Percentiles rank a stretch among this genome's conserved stretches.
Conservation (phyloP, 805 yeast species). For the Grigorovia yakushimaensis region DNA sequence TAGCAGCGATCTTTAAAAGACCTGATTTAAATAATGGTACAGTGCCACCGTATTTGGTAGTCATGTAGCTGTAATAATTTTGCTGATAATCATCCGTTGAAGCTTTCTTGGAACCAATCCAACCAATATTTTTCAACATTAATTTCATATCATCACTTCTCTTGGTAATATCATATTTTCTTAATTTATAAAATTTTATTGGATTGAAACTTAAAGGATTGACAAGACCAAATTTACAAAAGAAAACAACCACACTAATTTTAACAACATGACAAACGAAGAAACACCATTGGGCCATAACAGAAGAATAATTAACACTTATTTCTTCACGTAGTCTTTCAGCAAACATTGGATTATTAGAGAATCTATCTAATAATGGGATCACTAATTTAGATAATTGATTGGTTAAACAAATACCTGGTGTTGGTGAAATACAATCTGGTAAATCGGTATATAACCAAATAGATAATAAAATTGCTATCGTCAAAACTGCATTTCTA, state of each 20-base stretch:
- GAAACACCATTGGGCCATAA: constrained; percentile 52
- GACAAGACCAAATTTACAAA: constrained; percentile 59
- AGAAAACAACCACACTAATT: constrained; percentile 41
- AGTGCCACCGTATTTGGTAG: constrained; percentile 63
- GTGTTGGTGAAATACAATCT: constrained; percentile 81
- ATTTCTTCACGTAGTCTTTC: constrained; percentile 41
- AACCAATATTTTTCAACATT: constrained; percentile 59
- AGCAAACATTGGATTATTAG: constrained; percentile 38
- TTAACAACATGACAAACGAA: constrained; percentile 67
- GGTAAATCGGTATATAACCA: constrained; percentile 97
- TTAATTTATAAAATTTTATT: constrained; percentile 22
- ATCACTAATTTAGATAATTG: constrained; percentile 35
- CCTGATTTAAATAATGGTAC: constrained; percentile 71
- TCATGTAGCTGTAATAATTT: constrained; percentile 51
- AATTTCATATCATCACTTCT: constrained; percentile 27
- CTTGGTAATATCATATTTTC: constrained; percentile 20
- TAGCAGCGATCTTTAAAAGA: constrained; percentile 45
- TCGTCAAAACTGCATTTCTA: constrained; percentile 9
- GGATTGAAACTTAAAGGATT: constrained; percentile 60
- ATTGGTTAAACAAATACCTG: constrained; percentile 74
- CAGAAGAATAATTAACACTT: constrained; percentile 30
- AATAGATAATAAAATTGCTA: constrained; percentile 29
- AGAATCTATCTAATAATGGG: constrained; percentile 17
- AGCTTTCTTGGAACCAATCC: constrained; percentile 88
- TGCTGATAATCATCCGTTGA: constrained; percentile 62